Conservation (phyloP, 1,139 yeast species). For the Scheffersomyces cryptocercus region DNA sequence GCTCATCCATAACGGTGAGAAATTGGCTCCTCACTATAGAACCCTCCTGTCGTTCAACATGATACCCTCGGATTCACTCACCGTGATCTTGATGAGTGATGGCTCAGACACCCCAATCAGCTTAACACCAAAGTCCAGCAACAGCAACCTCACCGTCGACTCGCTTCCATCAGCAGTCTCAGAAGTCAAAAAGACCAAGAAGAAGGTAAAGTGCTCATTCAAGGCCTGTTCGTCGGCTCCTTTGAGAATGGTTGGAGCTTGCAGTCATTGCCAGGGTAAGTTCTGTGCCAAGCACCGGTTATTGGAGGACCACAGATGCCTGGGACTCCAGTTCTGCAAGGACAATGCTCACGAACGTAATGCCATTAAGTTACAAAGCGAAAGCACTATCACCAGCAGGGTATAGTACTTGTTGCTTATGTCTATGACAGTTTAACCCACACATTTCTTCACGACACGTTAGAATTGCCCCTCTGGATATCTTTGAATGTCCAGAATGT, state of each 20-base stretch:
- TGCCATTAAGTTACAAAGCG: conserved; percentile 38
- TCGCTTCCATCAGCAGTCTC: conserved; percentile 14
- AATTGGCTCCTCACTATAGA: conserved; percentile 36
- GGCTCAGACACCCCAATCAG: conserved; percentile 25
- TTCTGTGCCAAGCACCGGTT: conserved; percentile 87
- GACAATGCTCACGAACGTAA: conserved; percentile 64
- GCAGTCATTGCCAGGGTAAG: conserved; percentile 82
- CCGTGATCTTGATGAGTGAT: conserved; percentile 48
- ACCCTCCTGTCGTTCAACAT: conserved; percentile 25
- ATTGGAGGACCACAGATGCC: conserved; percentile 81
- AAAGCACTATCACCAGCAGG: conserved; percentile 41
- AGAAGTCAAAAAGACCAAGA: conserved; percentile 41
- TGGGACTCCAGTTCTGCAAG: conserved; percentile 77
- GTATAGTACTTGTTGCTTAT: conserved; percentile 13
- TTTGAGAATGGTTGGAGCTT: conserved; percentile 84
- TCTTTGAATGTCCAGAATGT: neutral
- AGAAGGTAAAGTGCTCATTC: conserved; percentile 67
- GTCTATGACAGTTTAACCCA: neutral
- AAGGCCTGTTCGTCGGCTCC: conserved; percentile 64
- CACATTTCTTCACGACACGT: neutral
- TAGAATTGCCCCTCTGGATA: neutral
- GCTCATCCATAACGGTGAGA: conserved; percentile 54
- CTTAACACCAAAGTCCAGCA: conserved; percentile 13
- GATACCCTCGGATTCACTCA: conserved; percentile 21
- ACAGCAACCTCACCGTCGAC: conserved; percentile 12